Evolutionary conservation across 305 asterid species (phyloP).

Genomic region (Lippia alba): DNA sequence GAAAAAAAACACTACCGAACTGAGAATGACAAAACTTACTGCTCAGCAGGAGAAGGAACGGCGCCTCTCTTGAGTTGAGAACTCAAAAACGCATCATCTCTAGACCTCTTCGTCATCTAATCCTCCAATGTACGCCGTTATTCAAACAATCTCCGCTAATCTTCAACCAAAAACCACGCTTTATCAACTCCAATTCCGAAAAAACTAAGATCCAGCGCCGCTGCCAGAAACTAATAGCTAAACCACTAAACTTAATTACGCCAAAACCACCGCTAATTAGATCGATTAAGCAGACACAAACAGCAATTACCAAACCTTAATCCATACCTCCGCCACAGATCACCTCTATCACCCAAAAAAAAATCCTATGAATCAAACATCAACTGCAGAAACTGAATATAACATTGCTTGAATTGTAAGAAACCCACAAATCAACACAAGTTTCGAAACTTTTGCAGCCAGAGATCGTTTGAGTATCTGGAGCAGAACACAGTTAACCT

Average conservation of each 20-base stretch:
- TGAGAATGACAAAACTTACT: conserved; percentile 47
- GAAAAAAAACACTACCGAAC: not conserved
- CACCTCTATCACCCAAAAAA: conserved; percentile 38
- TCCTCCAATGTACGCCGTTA: conserved; percentile 11
- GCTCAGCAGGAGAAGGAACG: conserved; percentile 57
- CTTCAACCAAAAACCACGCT: conserved; percentile 35
- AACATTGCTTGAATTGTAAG: conserved; percentile 62
- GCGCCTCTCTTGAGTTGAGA: conserved; percentile 54
- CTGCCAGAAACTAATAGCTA: conserved; percentile 28
- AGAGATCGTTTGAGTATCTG: conserved; percentile 46
- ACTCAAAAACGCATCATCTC: conserved; percentile 59
- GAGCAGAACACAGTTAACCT: conserved; percentile 30
- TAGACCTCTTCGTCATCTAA: conserved; percentile 64
- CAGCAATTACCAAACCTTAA: conserved; percentile 36
- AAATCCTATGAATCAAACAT: conserved; percentile 28
- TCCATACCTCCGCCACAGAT: conserved; percentile 47
- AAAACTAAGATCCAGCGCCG: conserved; percentile 36
- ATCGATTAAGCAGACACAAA: conserved; percentile 46
- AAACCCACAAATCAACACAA: conserved; percentile 38
- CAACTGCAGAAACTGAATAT: conserved; percentile 12
- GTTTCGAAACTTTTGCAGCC: conserved; percentile 35
- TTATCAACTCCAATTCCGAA: conserved; percentile 43
- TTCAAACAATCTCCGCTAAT: conserved; percentile 23
- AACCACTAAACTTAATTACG: conserved; percentile 32
- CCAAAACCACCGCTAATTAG: conserved; percentile 39